Evolutionary conservation across 2,329 filamentous ascomycete genomes (phyloP).

Genomic region (Penicillium concentricum): DNA sequence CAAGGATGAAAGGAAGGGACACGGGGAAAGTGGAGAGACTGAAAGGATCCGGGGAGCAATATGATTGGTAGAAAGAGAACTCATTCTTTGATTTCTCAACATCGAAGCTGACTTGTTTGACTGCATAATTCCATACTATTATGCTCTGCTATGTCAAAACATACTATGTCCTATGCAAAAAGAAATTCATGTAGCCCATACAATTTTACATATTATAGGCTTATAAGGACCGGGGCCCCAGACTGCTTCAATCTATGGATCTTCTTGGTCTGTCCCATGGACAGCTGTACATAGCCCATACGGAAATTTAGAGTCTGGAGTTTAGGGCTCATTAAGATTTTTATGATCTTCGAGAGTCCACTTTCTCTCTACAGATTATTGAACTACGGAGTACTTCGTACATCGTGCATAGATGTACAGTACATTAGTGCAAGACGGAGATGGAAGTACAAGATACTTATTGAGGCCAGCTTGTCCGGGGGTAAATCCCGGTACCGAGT

Average conservation of each 20-base stretch:
- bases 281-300: neutral
- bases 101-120: no score
- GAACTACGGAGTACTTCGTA: neutral
- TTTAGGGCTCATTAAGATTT: neutral
- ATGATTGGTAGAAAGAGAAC: conserved; percentile 1
- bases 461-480: neutral
- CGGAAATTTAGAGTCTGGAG: neutral
- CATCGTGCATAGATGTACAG: neutral
- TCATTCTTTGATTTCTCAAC: no score
- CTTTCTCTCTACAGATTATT: neutral
- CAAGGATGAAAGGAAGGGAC: conserved; percentile 6
- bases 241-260: neutral
- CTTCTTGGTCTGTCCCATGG: neutral
- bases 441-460: neutral
- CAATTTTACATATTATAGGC: no score
- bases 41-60: neutral
- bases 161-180: no score
- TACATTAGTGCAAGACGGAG: neutral
- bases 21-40: conserved; percentile 7
- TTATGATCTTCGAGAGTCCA: neutral
- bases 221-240: no score
- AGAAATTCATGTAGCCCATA: no score
- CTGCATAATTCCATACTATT: no score
- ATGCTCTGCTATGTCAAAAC: no score
- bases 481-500: neutral